Percentiles rank a stretch among this genome's conserved stretches.
Evolutionary conservation across 2,329 filamentous ascomycete species (phyloP).

Genomic region (Raffaelea albimanens): DNA sequence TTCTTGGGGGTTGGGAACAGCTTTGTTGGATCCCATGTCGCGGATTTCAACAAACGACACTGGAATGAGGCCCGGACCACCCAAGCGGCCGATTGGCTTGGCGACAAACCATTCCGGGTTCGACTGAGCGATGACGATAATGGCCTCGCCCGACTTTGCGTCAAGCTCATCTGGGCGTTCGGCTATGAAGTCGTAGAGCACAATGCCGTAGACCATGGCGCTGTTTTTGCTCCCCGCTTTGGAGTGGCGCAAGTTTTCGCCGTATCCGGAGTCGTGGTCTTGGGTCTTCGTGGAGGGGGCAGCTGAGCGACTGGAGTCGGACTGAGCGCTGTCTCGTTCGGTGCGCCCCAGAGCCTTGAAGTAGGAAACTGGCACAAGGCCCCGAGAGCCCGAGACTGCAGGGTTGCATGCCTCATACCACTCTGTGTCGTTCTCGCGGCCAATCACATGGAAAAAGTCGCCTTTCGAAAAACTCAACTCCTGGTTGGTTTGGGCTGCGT

Average conservation of each 20-base stretch:
- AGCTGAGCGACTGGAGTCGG: conserved; percentile 42
- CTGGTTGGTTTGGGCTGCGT: conserved; percentile 65
- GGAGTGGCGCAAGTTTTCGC: conserved; percentile 49
- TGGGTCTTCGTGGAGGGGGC: conserved; percentile 45
- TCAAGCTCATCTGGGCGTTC: conserved; percentile 94
- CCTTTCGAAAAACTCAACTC: conserved; percentile 88
- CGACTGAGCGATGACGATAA: conserved; percentile 96
- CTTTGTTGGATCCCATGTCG: conserved; percentile 80
- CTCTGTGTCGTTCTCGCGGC: conserved; percentile 83
- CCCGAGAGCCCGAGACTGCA: conserved; percentile 72
- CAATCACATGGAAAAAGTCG: conserved; percentile 97
- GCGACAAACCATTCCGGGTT: conserved; percentile 99
- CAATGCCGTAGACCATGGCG: conserved; percentile 91
- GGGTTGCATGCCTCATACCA: conserved; percentile 99
- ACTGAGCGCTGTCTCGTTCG: conserved; percentile 76
- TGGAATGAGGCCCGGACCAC: conserved; percentile 88
- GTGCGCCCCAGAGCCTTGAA: conserved; percentile 90
- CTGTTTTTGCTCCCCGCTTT: conserved; percentile 47
- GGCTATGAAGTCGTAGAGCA: conserved; percentile 93
- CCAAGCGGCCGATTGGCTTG: conserved; percentile 95
- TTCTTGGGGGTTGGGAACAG: conserved; percentile 72
- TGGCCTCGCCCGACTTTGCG: conserved; percentile 88
- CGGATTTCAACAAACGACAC: conserved; percentile 95
- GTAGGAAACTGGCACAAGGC: conserved; percentile 86
- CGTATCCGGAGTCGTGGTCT: conserved; percentile 88